These are phyloP conservation scores for Tilletia indica DNA, from an alignment of 1,284 basidiomycete genomes.

Conservation along the genomic window DNA sequence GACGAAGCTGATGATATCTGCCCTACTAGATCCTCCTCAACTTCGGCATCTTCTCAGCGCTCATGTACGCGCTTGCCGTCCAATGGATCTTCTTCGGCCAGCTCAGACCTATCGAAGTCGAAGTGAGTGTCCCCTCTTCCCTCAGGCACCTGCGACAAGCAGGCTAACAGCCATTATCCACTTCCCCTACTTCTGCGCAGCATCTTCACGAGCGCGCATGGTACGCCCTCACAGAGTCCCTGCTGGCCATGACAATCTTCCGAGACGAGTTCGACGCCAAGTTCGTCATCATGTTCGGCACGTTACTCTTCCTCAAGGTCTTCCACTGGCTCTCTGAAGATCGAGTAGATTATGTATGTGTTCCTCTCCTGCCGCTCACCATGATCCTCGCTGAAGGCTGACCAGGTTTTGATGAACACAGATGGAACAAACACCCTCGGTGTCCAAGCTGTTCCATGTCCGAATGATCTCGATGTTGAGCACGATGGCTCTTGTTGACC, in stretches of 20 bases:
- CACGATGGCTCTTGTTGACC: slow-evolving; percentile 71
- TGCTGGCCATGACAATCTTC: slow-evolving; percentile 94
- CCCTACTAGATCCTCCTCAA: slow-evolving; percentile 78
- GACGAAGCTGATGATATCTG: background rate
- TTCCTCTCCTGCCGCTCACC: too few relatives aligned
- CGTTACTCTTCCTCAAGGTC: slow-evolving; percentile 88
- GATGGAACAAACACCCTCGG: slow-evolving; percentile 94
- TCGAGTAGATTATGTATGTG: slow-evolving; percentile 86
- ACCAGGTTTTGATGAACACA: slow-evolving; percentile 53
- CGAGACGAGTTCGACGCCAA: slow-evolving; percentile 70
- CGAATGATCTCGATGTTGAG: slow-evolving; percentile 73
- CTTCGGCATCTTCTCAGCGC: slow-evolving; percentile 75
- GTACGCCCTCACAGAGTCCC: slow-evolving; percentile 95
- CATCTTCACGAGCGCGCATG: slow-evolving; percentile 90
- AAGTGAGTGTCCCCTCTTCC: slow-evolving; percentile 63
- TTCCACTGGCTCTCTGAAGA: slow-evolving; percentile 97
- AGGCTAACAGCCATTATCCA: background rate
- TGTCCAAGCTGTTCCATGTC: slow-evolving; percentile 76
- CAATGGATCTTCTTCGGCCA: slow-evolving; percentile 90
- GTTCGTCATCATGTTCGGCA: slow-evolving; percentile 86
- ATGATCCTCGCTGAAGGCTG: background rate
- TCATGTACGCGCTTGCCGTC: slow-evolving; percentile 73
- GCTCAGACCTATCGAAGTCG: slow-evolving; percentile 82
- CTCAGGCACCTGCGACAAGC: slow-evolving; percentile 5
- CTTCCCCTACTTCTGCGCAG: slow-evolving; percentile 47